A percentile compares a stretch with the other conserved stretches of the same genome.
phyloP scores from a whole-genome alignment of 2,329 filamentous ascomycete species.

The Pyrenophora seminiperda region DNA sequence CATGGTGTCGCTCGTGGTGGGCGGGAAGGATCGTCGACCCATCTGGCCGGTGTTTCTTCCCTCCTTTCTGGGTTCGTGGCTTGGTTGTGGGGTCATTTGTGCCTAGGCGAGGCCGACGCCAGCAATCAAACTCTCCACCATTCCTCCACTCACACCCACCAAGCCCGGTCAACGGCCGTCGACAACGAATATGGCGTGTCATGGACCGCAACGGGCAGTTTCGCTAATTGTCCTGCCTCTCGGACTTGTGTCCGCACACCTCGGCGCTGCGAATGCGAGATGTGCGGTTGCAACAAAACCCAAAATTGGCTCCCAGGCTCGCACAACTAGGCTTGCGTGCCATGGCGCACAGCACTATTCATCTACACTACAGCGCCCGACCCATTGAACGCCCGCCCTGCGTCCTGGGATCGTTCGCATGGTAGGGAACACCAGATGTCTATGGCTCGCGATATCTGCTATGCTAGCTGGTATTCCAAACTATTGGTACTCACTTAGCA shows the following conservation, averaged over 20 bases:
- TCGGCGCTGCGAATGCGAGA: slow-evolving; percentile 7
- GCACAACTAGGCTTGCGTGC: slow-evolving; percentile 17
- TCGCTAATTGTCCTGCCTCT: slow-evolving; percentile 3
- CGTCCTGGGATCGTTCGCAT: slow-evolving; percentile 25
- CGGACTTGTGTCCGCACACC: not conserved
- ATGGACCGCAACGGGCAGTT: slow-evolving; percentile 9
- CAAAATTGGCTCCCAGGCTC: slow-evolving; percentile 22
- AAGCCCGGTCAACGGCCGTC: slow-evolving; percentile 29
- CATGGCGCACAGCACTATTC: slow-evolving; percentile 33
- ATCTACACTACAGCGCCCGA: slow-evolving; percentile 27
- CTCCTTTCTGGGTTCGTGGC: slow-evolving; percentile 14
- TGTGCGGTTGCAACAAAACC: slow-evolving; percentile 15
- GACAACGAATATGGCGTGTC: slow-evolving; percentile 7
- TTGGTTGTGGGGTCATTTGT: slow-evolving; percentile 28
- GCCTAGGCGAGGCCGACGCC: slow-evolving; percentile 37
- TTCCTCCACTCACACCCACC: slow-evolving; percentile 16
- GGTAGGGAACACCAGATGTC: slow-evolving; percentile 20
- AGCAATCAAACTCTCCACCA: slow-evolving; percentile 20
- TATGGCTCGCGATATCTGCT: slow-evolving; percentile 12
- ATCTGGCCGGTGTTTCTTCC: slow-evolving; percentile 19
- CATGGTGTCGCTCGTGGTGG: slow-evolving; percentile 15
- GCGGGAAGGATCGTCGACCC: slow-evolving; percentile 32
- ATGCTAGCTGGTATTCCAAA: slow-evolving; percentile 26
- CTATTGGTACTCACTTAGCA: slow-evolving; percentile 36
- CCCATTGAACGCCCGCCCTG: slow-evolving; percentile 16